Base-by-base conservation (phyloP, 768 basidiomycete genomes). In the Leccinum subgranulosum region DNA sequence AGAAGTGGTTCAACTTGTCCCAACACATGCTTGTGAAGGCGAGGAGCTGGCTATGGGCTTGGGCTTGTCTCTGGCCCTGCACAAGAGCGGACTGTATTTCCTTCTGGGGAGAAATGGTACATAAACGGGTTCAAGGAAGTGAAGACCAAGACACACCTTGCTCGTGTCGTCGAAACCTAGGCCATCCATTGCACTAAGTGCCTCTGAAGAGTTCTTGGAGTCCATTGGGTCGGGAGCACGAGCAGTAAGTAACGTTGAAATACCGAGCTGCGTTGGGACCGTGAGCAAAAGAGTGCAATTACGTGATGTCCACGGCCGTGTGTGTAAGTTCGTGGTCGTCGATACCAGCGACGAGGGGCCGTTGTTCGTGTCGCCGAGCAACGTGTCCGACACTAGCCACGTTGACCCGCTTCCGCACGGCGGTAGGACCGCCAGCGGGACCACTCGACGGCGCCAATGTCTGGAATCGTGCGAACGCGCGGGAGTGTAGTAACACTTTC, bases 21-120 rank as follows among this genome's bases (percentile, higher is more conserved):
- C 93, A 95, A 72, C 93, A 94, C 75, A 86, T 85, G 66, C 82
- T 81, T 17, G 94, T 94, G 62, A 94, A 80, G 51, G 78, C 82
- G 60, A 93, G 92, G 45, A 94, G 85, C 28, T 82, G 77, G 25
- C 82, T 75, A 64, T 92, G 79, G 46, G 89, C 88, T 74, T 90
- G 87, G 2, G 86, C 84, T 69, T 94, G 92, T 76, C 94, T 86
- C 59, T 82, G 83, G 63, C 94, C 86, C 57, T 82, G 83, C 66
- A 92, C 90, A 57, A 96, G 74, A 75, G 94, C 94, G 17, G 75
- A 71, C 29, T 83, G 74, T 45, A 97, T 83, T 72, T 97, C 94
- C 77, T 88, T 90, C 94, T 96, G 69, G 14, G 46, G 31, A 51
- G 12, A 33, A 33, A 29, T 55, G 36, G 53, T 46, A n/a, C n/a